A percentile compares a stretch with the other conserved stretches of the same genome.
These are phyloP conservation scores for Neckera pumila DNA, from an alignment of 225 moss, liverwort and hornwort genomes.

Conservation along the genomic window DNA sequence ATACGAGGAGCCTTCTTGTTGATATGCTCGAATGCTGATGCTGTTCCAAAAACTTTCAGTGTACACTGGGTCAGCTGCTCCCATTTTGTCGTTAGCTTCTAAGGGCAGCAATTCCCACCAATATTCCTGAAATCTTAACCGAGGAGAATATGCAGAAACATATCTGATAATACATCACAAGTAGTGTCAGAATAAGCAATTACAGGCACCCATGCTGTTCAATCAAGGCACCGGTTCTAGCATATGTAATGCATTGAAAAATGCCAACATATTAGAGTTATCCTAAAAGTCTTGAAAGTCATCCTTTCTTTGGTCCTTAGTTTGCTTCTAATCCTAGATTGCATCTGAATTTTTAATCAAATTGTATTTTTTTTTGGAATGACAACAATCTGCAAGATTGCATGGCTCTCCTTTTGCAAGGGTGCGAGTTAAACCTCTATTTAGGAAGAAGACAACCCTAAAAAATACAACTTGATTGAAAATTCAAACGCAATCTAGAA, in stretches of 20 bases:
- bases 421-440: not conserved
- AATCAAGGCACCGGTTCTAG: not conserved
- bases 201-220: not conserved
- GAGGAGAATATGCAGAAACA: conserved; percentile 85
- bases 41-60: conserved; percentile 91
- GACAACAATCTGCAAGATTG: not conserved
- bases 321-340: not conserved
- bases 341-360: not conserved
- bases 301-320: not conserved
- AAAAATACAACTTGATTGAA: not conserved
- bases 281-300: not conserved
- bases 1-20: conserved; percentile 59
- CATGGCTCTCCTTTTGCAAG: not conserved
- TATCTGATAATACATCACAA: conserved; percentile 38
- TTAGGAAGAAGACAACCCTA: not conserved
- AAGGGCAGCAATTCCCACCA: conserved; percentile 64
- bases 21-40: conserved; percentile 55
- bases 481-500: not conserved
- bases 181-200: not conserved
- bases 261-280: not conserved
- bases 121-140: conserved; percentile 48
- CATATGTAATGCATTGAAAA: not conserved
- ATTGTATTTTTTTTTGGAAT: not conserved
- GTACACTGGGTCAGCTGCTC: conserved; percentile 83
- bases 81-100: conserved; percentile 61